Base-by-base conservation (phyloP, 1,284 basidiomycete genomes). In the Rhodotorula glutinis region DNA sequence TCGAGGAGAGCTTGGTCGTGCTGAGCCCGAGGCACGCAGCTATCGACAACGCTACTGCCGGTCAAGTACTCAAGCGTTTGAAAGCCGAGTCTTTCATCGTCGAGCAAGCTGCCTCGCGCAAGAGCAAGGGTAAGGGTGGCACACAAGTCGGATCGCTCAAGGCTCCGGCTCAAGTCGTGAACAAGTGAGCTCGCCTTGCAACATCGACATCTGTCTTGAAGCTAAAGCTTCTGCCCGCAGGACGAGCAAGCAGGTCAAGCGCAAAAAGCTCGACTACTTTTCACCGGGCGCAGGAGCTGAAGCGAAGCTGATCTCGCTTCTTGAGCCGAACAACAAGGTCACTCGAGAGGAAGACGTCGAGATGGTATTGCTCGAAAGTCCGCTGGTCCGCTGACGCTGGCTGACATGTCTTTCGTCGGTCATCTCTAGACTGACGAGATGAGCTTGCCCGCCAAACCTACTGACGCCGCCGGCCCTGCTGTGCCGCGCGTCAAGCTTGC, bases 41-140 rank as follows among this genome's bases (percentile, higher is more conserved):
- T 5, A 30, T 66, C 53, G 70, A 71, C 44, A 53, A 40, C 21
- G 16, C 47, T 0, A 71, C 70, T 2, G 66, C 70, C 0, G 52
- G 49, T 5, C 70, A 71, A 25, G 38, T 72, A 9, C 55, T 69
- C 54, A 64, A 63, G 41, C 67, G 70, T 13, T 60, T 72, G 23
- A 44, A 55, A 29, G 13, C 21, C 4, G 70, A 72, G 41, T 51
- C 58, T 10, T 72, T 67, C 56, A 23, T 69, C 38, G 27, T 61
- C 44, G 69, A 70, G 49, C 53, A 63, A 41, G 29, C 13, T 4
- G 33, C 46, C 4, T 13, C 29, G 4, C 52, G 53, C 8, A 27
- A 40, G n/a, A 21, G 30, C 17, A 46, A 53, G 33, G 56, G 47
- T 29, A 58, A 64, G 61, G 25, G 23, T n/a, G n/a, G 23, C 19